These are phyloP conservation scores for Trypanosoma brucei DNA, from an alignment of 208 protist genomes.

Conservation along the genomic window DNA sequence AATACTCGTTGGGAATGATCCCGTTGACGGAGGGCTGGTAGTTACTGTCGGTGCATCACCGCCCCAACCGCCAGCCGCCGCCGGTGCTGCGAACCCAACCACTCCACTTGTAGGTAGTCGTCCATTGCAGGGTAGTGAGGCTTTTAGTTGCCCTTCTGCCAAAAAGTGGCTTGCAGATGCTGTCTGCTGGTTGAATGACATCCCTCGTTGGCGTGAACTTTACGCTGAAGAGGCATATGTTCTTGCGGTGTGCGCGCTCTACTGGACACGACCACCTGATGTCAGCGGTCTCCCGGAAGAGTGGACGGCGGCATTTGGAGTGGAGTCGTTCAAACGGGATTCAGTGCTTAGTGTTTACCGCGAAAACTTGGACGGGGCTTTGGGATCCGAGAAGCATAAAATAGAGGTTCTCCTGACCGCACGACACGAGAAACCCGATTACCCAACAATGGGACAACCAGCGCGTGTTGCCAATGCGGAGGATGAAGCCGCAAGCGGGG, in stretches of 20 bases:
- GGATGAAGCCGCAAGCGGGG: too few relatives aligned
- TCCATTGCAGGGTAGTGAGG: background rate
- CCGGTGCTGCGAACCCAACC: background rate
- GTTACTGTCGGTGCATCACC: background rate
- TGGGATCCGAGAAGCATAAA: slow-evolving; percentile 12
- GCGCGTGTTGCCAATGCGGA: too few relatives aligned
- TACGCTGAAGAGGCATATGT: slow-evolving; percentile 25
- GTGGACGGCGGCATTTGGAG: slow-evolving; percentile 60
- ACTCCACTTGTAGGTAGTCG: background rate
- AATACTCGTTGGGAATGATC: slow-evolving; percentile 36
- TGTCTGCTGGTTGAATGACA: slow-evolving; percentile 67
- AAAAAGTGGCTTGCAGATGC: slow-evolving; percentile 50
- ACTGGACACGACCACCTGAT: slow-evolving; percentile 26
- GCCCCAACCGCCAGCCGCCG: background rate
- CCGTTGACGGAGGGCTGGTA: background rate
- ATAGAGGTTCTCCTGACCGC: slow-evolving; percentile 4
- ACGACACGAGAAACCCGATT: background rate
- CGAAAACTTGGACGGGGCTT: slow-evolving; percentile 4
- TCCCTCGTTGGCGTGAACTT: slow-evolving; percentile 45
- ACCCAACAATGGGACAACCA: background rate
- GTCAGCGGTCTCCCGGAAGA: slow-evolving; percentile 31
- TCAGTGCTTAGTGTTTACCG: slow-evolving; percentile 8
- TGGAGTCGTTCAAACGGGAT: slow-evolving; percentile 11
- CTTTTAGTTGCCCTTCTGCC: slow-evolving; percentile 20
- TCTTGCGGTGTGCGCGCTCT: slow-evolving; percentile 62